These are phyloP conservation scores for Pseudogymnoascus sp. DNA, from an alignment of 2,329 filamentous ascomycete genomes.

Conservation along the genomic window DNA sequence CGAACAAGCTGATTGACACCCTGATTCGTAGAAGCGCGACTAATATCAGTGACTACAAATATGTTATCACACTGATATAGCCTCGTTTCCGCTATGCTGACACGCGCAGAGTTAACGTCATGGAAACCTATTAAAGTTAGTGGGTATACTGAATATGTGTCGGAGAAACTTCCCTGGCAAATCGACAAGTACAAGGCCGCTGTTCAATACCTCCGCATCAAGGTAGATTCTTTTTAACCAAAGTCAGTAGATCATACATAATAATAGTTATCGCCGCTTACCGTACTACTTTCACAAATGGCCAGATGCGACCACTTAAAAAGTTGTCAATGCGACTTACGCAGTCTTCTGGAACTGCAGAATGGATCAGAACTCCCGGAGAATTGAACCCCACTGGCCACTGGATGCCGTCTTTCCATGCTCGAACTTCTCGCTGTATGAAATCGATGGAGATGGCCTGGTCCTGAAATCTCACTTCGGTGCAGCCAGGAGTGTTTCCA, in stretches of 20 bases:
- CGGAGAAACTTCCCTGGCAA: constrained; percentile 10
- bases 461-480: constrained; percentile 8
- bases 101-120: constrained; percentile 14
- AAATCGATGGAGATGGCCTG: constrained; percentile 4
- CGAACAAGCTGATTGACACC: constrained; percentile 10
- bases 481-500: constrained; percentile 8
- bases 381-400: constrained; percentile 12
- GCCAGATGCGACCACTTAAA: constrained; percentile 11
- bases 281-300: constrained; percentile 15
- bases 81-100: constrained; percentile 12
- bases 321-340: constrained; percentile 7
- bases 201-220: constrained; percentile 10
- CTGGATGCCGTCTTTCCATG: constrained; percentile 11
- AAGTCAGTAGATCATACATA: background rate
- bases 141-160: background rate
- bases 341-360: constrained; percentile 5
- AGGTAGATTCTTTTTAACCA: constrained; percentile 10
- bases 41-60: constrained; percentile 13
- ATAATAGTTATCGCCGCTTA: background rate
- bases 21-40: constrained; percentile 12
- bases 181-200: constrained; percentile 15
- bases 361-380: constrained; percentile 2
- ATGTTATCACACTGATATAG: constrained; percentile 15
- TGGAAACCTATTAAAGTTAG: constrained; percentile 13
- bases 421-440: constrained; percentile 8